Conservation (phyloP, 2,329 filamentous ascomycete genomes). For the Pseudocercospora vitis region DNA sequence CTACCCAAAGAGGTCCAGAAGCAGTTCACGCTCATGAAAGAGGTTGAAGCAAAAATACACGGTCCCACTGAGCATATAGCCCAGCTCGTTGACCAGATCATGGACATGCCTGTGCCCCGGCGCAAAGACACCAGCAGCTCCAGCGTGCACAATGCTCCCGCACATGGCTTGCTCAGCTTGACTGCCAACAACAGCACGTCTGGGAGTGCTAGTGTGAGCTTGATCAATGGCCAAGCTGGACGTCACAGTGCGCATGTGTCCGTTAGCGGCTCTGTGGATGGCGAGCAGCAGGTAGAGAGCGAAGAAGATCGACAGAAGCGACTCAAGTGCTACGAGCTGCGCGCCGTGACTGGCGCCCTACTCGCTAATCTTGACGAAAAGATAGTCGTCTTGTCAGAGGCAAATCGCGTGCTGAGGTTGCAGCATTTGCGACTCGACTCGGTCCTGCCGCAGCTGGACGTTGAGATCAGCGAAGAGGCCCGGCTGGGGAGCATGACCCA, state of each 20-base stretch:
- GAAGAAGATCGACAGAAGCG: slow-evolving; percentile 52
- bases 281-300: slow-evolving; percentile 29
- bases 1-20: slow-evolving; percentile 92
- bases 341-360: slow-evolving; percentile 77
- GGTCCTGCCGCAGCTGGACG: slow-evolving; percentile 80
- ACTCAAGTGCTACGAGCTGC: slow-evolving; percentile 67
- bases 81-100: slow-evolving; percentile 67
- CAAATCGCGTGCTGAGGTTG: slow-evolving; percentile 82
- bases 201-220: slow-evolving; percentile 41
- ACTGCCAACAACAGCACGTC: slow-evolving; percentile 43
- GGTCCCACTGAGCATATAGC: slow-evolving; percentile 80
- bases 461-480: slow-evolving; percentile 91
- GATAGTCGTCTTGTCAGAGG: slow-evolving; percentile 91
- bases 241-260: slow-evolving; percentile 29
- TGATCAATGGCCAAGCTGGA: slow-evolving; percentile 38
- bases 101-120: slow-evolving; percentile 47
- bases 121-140: slow-evolving; percentile 25
- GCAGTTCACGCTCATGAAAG: slow-evolving; percentile 93
- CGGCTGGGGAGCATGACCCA: slow-evolving; percentile 88
- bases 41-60: slow-evolving; percentile 96
- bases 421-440: slow-evolving; percentile 82
- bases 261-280: slow-evolving; percentile 28
- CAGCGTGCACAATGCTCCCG: slow-evolving; percentile 10
- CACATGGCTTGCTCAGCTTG: slow-evolving; percentile 34
- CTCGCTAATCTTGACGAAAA: slow-evolving; percentile 93